Conservation (phyloP, 768 basidiomycete species). For the Epithele typhae region DNA sequence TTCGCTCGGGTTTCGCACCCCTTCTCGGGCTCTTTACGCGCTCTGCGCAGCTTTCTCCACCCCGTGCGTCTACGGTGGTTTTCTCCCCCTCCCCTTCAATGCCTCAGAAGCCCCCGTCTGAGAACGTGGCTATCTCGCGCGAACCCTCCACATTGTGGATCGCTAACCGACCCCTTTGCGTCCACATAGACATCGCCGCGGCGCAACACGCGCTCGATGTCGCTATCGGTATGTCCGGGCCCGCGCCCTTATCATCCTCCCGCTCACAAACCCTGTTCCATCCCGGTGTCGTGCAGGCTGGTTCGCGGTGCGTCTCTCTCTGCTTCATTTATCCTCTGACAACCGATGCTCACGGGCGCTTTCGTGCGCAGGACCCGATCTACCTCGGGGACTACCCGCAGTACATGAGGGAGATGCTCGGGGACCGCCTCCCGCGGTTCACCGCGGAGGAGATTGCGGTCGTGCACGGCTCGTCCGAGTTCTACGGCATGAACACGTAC, state of each 20-base stretch:
- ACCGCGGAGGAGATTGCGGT: slow-evolving; percentile 53
- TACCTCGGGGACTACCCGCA: slow-evolving; percentile 72
- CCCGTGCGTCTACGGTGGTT: no score
- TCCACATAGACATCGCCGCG: slow-evolving; percentile 51
- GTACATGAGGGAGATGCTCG: slow-evolving; percentile 56
- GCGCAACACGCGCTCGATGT: slow-evolving; percentile 72
- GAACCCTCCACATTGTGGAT: no score
- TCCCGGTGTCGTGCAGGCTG: slow-evolving; percentile 37
- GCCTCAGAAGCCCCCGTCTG: no score
- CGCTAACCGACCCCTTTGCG: neutral
- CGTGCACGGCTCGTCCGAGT: slow-evolving; percentile 66
- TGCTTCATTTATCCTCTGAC: no score
- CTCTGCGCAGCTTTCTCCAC: no score
- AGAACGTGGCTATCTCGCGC: no score
- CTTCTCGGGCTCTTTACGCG: no score
- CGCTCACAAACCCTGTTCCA: no score
- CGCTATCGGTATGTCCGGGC: slow-evolving; percentile 51
- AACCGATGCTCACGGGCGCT: no score
- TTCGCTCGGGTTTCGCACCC: no score
- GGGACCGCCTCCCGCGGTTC: slow-evolving; percentile 53
- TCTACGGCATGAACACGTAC: slow-evolving; percentile 76
- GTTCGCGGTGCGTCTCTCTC: slow-evolving; percentile 40
- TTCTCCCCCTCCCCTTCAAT: no score
- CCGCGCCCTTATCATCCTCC: no score
- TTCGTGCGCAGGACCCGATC: slow-evolving; percentile 49